These are phyloP conservation scores for Glycine tomentella DNA, from an alignment of 306 rosid species.

Conservation along the genomic window DNA sequence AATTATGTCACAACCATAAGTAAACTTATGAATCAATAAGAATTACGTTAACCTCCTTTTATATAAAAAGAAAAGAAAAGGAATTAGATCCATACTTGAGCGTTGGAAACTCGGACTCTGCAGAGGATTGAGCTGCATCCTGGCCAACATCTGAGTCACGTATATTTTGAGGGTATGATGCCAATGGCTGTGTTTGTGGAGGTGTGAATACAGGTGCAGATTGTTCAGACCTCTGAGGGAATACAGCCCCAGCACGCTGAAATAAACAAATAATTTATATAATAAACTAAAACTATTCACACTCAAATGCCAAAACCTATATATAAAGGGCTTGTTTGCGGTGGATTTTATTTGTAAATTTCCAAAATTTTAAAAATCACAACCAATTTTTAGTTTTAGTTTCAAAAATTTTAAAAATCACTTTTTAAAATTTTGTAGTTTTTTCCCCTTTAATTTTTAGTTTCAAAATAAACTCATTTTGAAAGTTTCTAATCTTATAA, in stretches of 20 bases:
- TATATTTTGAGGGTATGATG: slow-evolving; percentile 80
- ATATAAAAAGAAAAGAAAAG: slow-evolving; percentile 26
- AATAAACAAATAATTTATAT: slow-evolving; percentile 44
- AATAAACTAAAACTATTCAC: slow-evolving; percentile 7
- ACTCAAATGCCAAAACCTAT: neutral
- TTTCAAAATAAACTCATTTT: too few relatives aligned
- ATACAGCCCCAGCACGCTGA: slow-evolving; percentile 98
- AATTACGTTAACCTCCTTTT: slow-evolving; percentile 3
- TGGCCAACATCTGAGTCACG: slow-evolving; percentile 58
- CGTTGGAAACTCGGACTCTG: slow-evolving; percentile 87
- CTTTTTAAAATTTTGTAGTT: too few relatives aligned
- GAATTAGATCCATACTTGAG: slow-evolving; percentile 61
- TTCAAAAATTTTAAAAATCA: too few relatives aligned
- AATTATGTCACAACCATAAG: slow-evolving; percentile 31
- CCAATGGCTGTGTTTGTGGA: slow-evolving; percentile 89
- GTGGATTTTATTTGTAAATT: too few relatives aligned
- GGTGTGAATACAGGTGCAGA: slow-evolving; percentile 97
- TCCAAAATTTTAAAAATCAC: neutral
- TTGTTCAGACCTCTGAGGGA: slow-evolving; percentile 85
- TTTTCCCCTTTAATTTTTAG: too few relatives aligned
- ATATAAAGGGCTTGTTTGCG: neutral
- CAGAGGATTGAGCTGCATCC: slow-evolving; percentile 74
- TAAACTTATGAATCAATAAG: neutral
- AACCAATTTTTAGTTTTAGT: too few relatives aligned
- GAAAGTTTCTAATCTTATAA: too few relatives aligned